Evolutionary conservation across 768 basidiomycete species (phyloP).

Genomic region (Boletus vinaceobasis): DNA sequence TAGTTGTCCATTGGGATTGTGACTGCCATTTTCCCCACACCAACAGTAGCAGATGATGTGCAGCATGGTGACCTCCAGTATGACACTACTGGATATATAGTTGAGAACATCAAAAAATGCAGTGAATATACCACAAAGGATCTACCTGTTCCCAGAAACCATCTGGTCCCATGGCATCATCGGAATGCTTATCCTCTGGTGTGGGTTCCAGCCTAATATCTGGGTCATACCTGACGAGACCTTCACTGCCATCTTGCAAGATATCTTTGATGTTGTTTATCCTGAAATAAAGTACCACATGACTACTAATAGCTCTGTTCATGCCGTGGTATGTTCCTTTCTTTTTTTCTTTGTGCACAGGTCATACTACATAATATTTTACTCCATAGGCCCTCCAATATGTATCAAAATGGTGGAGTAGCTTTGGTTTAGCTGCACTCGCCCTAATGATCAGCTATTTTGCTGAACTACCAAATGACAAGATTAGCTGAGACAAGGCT

Average conservation of each 20-base stretch:
- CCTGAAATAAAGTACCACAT: not conserved
- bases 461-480: not conserved
- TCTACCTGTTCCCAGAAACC: not conserved
- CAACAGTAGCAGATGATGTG: too few relatives aligned
- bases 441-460: not conserved
- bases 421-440: not conserved
- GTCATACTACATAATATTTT: too few relatives aligned
- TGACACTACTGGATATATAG: not conserved
- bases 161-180: not conserved
- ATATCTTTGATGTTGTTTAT: not conserved
- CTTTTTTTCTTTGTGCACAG: not conserved
- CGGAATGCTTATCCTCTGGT: not conserved
- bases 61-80: not conserved
- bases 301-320: not conserved
- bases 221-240: not conserved
- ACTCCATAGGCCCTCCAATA: not conserved
- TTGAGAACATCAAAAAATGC: not conserved
- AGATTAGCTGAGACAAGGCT: not conserved
- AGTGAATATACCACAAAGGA: not conserved
- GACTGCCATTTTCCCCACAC: too few relatives aligned
- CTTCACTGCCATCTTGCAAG: not conserved
- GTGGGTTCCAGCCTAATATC: not conserved
- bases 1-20: not conserved
- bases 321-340: not conserved
- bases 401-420: not conserved